Conservation (phyloP, 352 stramenopile genomes). For the Lagenidium sp. region DNA sequence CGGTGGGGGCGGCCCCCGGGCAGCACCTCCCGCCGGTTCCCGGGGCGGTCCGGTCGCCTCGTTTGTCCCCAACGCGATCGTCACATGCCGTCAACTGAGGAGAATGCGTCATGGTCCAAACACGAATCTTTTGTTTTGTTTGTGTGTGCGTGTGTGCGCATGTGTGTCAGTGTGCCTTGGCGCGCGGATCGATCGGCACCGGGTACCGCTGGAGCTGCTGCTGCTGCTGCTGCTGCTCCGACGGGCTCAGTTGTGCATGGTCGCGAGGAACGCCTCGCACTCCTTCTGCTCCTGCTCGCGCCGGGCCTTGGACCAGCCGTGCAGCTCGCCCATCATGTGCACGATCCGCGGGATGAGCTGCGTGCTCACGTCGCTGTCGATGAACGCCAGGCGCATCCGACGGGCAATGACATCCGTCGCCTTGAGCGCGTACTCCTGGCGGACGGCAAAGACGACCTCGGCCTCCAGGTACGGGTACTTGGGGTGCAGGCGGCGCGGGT, state of each 20-base stretch:
- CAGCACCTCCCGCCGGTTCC: too few relatives aligned
- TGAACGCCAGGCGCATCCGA: slow-evolving; percentile 89
- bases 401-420: slow-evolving; percentile 90
- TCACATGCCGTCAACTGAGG: too few relatives aligned
- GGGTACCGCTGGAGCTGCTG: too few relatives aligned
- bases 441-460: slow-evolving; percentile 90
- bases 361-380: slow-evolving; percentile 80
- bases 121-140: too few relatives aligned
- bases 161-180: too few relatives aligned
- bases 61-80: too few relatives aligned
- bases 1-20: too few relatives aligned
- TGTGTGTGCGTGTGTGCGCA: too few relatives aligned
- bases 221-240: too few relatives aligned
- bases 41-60: too few relatives aligned
- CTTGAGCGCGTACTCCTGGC: slow-evolving; percentile 93
- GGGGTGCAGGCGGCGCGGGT: slow-evolving; percentile 83
- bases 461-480: slow-evolving; percentile 95
- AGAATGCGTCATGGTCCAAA: too few relatives aligned
- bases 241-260: slow-evolving; percentile 61
- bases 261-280: slow-evolving; percentile 68
- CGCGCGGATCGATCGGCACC: too few relatives aligned
- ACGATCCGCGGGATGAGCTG: slow-evolving; percentile 83
- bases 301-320: slow-evolving; percentile 76
- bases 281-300: slow-evolving; percentile 67
- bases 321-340: slow-evolving; percentile 89